A percentile compares a stretch with the other conserved stretches of the same genome.
Conservation (phyloP, 805 yeast species). For the Hanseniaspora singularis region DNA sequence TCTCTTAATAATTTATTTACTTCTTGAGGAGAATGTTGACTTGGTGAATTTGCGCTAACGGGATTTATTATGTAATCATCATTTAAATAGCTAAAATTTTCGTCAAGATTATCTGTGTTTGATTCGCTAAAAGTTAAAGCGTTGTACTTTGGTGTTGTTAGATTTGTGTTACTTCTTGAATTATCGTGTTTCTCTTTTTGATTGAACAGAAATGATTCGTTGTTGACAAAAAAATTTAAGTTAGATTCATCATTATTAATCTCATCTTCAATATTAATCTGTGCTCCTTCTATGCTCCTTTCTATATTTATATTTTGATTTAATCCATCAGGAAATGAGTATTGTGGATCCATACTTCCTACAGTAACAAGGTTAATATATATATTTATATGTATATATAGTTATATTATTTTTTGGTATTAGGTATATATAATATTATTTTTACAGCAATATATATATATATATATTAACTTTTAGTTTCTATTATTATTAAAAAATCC, state of each 20-base stretch:
- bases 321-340: neutral
- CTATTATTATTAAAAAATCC: too few species aligned
- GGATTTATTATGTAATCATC: slow-evolving; percentile 11
- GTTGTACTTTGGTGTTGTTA: too few species aligned
- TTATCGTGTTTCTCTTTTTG: too few species aligned
- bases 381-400: too few species aligned
- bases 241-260: slow-evolving; percentile 6
- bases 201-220: slow-evolving; percentile 3
- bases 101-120: neutral
- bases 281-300: neutral
- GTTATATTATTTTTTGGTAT: too few species aligned
- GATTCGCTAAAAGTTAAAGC: neutral
- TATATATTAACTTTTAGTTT: too few species aligned
- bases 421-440: too few species aligned
- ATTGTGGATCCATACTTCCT: too few species aligned
- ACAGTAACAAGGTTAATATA: too few species aligned
- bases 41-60: neutral
- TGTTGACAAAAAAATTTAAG: slow-evolving; percentile 8
- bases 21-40: neutral
- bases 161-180: too few species aligned
- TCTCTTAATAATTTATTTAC: slow-evolving; percentile 7
- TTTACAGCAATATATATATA: too few species aligned
- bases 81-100: slow-evolving; percentile 8
- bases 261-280: slow-evolving; percentile 10
- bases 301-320: neutral